Conservation (phyloP, 2,329 filamentous ascomycete species). For the Chaetoscypha palmicola region DNA sequence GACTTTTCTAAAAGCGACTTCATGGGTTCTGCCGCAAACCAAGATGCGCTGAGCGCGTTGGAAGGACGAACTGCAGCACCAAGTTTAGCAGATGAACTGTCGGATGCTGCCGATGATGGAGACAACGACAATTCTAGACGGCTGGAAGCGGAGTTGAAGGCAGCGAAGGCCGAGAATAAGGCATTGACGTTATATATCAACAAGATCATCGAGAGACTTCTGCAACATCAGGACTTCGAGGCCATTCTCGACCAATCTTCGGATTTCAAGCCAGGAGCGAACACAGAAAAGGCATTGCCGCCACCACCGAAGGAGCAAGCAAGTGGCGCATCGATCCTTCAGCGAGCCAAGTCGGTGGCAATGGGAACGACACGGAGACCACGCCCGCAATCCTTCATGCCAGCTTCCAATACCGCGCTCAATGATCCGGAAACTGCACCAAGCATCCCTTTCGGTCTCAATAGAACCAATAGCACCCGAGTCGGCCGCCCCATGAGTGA, state of each 20-base stretch:
- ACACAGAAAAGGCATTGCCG: conserved; percentile 72
- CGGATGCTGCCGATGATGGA: conserved; percentile 57
- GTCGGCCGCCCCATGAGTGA: conserved; percentile 54
- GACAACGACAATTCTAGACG: conserved; percentile 57
- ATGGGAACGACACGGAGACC: conserved; percentile 38
- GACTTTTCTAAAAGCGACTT: conserved; percentile 83
- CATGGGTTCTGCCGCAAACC: conserved; percentile 55
- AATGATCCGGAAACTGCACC: conserved; percentile 68
- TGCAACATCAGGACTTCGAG: conserved; percentile 93
- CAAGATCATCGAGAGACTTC: conserved; percentile 92
- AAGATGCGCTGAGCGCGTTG: conserved; percentile 57
- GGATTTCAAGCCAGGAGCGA: conserved; percentile 43
- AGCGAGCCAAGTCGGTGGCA: conserved; percentile 56
- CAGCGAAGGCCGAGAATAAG: conserved; percentile 89
- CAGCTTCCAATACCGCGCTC: conserved; percentile 35
- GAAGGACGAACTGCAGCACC: conserved; percentile 51
- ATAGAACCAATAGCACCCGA: conserved; percentile 47
- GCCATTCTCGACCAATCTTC: conserved; percentile 79
- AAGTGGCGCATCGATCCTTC: conserved; percentile 44
- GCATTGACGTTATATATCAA: conserved; percentile 96
- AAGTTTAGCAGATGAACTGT: conserved; percentile 83
- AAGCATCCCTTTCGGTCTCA: conserved; percentile 62
- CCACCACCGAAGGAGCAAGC: conserved; percentile 48
- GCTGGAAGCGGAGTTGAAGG: conserved; percentile 71
- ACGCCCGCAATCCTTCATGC: conserved; percentile 52